Percentiles rank a stretch among this genome's conserved stretches.
Evolutionary conservation across 108 stramenopile genomes (phyloP).

Genomic region (Asterionellopsis glacialis): DNA sequence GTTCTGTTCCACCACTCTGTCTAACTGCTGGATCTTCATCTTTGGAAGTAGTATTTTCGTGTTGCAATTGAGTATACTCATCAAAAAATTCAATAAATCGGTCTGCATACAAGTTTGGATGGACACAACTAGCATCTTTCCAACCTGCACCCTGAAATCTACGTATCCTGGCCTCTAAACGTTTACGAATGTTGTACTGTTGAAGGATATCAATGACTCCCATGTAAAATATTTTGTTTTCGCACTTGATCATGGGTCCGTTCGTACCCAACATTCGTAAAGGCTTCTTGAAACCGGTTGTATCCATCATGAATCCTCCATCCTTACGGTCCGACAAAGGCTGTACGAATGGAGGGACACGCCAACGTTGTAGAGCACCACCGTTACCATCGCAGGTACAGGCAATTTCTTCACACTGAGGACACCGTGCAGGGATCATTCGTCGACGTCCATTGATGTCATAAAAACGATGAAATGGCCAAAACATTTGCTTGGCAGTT

Average conservation of each 20-base stretch:
- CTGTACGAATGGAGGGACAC: constrained; percentile 46
- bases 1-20: no score
- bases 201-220: constrained; percentile 98
- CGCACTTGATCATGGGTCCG: constrained; percentile 49
- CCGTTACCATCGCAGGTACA: constrained; percentile 20
- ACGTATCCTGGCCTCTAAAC: constrained; percentile 73
- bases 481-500: constrained; percentile 81
- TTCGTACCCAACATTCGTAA: constrained; percentile 39
- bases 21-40: no score
- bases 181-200: constrained; percentile 90
- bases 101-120: constrained; percentile 75
- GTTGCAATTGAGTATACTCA: constrained; percentile 38
- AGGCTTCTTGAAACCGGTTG: constrained; percentile 47
- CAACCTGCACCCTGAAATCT: constrained; percentile 45
- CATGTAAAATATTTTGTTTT: constrained; percentile 89
- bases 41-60: no score
- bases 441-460: constrained; percentile 72
- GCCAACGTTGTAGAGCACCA: constrained; percentile 26
- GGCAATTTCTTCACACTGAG: constrained; percentile 12
- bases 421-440: constrained; percentile 38
- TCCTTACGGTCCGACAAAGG: constrained; percentile 80
- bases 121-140: constrained; percentile 78
- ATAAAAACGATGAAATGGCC: constrained; percentile 82
- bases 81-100: constrained; percentile 81
- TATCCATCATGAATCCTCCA: constrained; percentile 84